Conservation (phyloP, 306 rosid species). For the Luffa acutangula region DNA sequence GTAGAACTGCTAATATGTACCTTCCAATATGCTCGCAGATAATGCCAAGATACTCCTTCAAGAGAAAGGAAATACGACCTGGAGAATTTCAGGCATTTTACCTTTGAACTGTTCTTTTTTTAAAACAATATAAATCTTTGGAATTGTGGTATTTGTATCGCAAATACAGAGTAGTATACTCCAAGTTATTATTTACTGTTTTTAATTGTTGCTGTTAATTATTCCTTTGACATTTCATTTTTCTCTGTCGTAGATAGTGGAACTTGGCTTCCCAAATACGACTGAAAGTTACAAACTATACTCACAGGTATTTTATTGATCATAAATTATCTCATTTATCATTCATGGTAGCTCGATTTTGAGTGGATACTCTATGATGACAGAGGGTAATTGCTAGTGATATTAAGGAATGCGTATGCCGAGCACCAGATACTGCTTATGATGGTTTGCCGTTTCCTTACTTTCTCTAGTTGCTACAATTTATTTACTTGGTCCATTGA, state of each 20-base stretch:
- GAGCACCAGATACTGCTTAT: conserved; percentile 97
- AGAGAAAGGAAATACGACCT: conserved; percentile 86
- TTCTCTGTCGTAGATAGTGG: conserved; percentile 54
- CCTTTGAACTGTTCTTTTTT: not conserved
- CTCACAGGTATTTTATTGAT: conserved; percentile 66
- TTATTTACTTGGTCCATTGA: conserved; percentile 3
- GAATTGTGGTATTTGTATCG: not conserved
- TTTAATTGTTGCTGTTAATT: not conserved
- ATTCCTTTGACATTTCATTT: not conserved
- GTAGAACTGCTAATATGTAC: not conserved
- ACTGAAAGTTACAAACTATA: conserved; percentile 90
- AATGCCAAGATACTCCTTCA: conserved; percentile 84
- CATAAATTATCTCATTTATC: conserved; percentile 16
- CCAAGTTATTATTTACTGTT: not conserved
- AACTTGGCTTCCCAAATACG: conserved; percentile 77
- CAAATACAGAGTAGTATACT: not conserved
- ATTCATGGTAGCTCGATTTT: conserved; percentile 10
- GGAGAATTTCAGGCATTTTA: conserved; percentile 91
- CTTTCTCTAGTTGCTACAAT: conserved; percentile 5
- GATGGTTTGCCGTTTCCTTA: conserved; percentile 54
- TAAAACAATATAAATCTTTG: not conserved
- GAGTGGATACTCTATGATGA: conserved; percentile 17
- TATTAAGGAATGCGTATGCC: conserved; percentile 93
- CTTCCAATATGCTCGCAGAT: conserved; percentile 35
- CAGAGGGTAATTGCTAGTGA: conserved; percentile 97